phyloP scores from a whole-genome alignment of 345 rosid species.

The Lumnitzera racemosa region DNA sequence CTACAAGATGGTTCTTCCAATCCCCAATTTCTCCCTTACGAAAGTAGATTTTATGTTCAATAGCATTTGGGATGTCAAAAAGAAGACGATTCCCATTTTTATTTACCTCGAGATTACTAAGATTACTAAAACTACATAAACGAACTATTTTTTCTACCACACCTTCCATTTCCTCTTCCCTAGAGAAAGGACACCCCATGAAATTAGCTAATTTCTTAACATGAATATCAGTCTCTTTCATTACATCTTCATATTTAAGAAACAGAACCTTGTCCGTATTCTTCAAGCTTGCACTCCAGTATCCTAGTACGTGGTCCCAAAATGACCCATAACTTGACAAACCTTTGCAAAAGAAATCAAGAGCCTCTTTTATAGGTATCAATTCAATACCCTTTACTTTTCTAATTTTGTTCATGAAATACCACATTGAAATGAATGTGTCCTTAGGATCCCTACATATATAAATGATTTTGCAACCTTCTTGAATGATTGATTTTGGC shows the following conservation, averaged over 20 bases:
- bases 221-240: background rate
- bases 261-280: background rate
- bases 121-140: conserved; percentile 4
- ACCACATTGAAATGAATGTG: background rate
- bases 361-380: background rate
- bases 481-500: background rate
- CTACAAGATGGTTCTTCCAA: too few species aligned
- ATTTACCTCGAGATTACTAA: conserved; percentile 8
- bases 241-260: conserved; percentile 5
- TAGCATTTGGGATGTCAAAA: background rate
- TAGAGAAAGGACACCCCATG: conserved; percentile 1
- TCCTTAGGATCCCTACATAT: conserved; percentile 3
- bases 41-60: background rate
- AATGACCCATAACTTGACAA: background rate
- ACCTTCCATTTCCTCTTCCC: background rate
- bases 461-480: background rate
- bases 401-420: conserved; percentile 1
- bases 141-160: background rate
- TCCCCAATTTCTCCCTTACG: too few species aligned
- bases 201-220: conserved; percentile 6
- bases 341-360: background rate
- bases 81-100: background rate
- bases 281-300: background rate
- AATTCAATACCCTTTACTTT: background rate
- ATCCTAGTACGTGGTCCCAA: conserved; percentile 4